Conservation (phyloP, 495 filamentous ascomycete genomes). For the Acidiella bohemica region DNA sequence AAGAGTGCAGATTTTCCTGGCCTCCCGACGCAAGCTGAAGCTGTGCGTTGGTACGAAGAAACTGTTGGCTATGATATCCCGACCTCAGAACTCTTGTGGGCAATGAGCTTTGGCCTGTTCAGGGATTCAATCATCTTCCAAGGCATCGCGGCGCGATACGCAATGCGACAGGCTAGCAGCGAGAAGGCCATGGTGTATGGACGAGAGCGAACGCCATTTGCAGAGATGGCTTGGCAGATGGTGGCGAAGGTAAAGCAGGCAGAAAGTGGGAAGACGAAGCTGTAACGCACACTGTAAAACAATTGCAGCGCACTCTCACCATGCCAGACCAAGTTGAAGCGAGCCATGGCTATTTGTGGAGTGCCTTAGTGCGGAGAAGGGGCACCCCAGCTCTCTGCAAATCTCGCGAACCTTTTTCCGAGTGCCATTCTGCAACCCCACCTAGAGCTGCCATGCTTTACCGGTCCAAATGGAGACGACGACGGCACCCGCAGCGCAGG, state of each 20-base stretch:
- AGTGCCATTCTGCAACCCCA: too few relatives aligned
- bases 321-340: too few relatives aligned
- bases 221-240: slow-evolving; percentile 60
- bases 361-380: too few relatives aligned
- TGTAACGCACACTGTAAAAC: too few relatives aligned
- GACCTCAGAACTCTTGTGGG: slow-evolving; percentile 38
- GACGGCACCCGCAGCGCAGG: too few relatives aligned
- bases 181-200: slow-evolving; percentile 61
- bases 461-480: too few relatives aligned
- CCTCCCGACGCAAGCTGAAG: slow-evolving; percentile 54
- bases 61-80: slow-evolving; percentile 54
- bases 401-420: too few relatives aligned
- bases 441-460: too few relatives aligned
- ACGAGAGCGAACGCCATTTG: slow-evolving; percentile 48
- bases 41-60: slow-evolving; percentile 62
- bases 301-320: too few relatives aligned
- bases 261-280: slow-evolving; percentile 33
- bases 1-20: slow-evolving; percentile 33
- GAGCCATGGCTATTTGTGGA: too few relatives aligned
- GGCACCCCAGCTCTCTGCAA: too few relatives aligned
- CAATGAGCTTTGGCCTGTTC: slow-evolving; percentile 38
- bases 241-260: slow-evolving; percentile 37
- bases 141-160: slow-evolving; percentile 78
- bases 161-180: slow-evolving; percentile 78
- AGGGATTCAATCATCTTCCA: slow-evolving; percentile 69